Base-by-base conservation (phyloP, 176 grass and related monocot genomes). In the Phragmites australis region DNA sequence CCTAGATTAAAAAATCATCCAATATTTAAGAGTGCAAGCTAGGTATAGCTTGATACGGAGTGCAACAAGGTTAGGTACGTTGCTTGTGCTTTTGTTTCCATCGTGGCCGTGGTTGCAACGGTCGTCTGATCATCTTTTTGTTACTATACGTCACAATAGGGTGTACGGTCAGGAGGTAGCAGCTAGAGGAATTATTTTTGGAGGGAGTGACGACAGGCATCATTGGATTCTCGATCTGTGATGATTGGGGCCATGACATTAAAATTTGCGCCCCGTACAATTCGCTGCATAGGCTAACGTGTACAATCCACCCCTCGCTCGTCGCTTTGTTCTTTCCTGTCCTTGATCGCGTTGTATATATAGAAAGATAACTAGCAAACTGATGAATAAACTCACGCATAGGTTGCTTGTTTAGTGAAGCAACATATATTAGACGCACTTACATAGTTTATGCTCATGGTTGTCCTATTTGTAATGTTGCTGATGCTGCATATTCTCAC, bases 151-250 rank as follows among this genome's bases (percentile, higher is more conserved):
- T 23, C 48, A 78, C 46, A 79, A 44, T 84, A 57, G 68, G 34
- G 15, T 9, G 70, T 80, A 88, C 77, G 70, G 52, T 32, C 8
- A 10, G 19, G 5, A 39, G 44, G n/a, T 18, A 12, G 39, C 6
- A 22, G 22, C 39, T n/a, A 49, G 21, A 17, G 41, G 56, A 56
- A 85, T 76, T 81, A n/a, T 85, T 76, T 73, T 43, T 8, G 62
- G 44, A 63, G 75, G 43, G 58, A 6, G 75, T 3, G 60, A 78
- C 41, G 76, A 58, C 44, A 63, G 18, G 41, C 86, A 77, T 85
- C 87, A 89, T 81, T 70, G 87, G 82, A 85, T 89, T 85, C 87
- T 76, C 31, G 13, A 81, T 76, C 64, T 85, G 64, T 85, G 77
- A 85, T 89, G 82, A 89, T 89, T 85, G 77, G 55, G 29, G 77